Evolutionary conservation across 371 early-diverging fungal genomes (phyloP).

Genomic region (Syncephalastrum contaminatum): DNA sequence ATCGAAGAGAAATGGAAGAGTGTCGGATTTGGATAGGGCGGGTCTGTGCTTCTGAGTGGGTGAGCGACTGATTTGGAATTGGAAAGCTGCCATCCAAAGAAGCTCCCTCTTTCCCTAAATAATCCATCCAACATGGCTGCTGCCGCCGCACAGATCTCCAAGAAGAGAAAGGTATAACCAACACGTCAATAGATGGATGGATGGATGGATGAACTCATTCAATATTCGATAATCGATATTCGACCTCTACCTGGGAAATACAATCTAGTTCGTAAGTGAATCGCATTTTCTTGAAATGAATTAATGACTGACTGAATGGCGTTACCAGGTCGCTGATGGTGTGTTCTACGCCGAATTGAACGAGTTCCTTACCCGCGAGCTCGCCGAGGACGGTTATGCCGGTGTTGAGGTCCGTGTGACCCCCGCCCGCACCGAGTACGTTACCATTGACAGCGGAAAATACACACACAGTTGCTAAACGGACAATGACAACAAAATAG

Average conservation of each 20-base stretch:
- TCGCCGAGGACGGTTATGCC: slow-evolving; percentile 89
- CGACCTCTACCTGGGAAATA: background rate
- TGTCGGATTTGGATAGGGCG: too few species aligned
- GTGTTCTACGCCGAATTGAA: slow-evolving; percentile 99
- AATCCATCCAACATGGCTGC: slow-evolving; percentile 17
- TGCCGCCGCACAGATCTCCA: slow-evolving; percentile 57
- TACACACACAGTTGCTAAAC: background rate
- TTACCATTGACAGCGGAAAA: slow-evolving; percentile 6
- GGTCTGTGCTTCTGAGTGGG: too few species aligned
- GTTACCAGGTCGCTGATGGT: slow-evolving; percentile 86
- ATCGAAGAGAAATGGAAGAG: too few species aligned
- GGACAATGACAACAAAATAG: slow-evolving; percentile 11
- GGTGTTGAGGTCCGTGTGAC: slow-evolving; percentile 99
- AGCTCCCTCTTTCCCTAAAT: slow-evolving; percentile 8
- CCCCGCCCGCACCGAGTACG: slow-evolving; percentile 94
- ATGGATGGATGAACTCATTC: slow-evolving; percentile 14
- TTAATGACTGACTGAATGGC: slow-evolving; percentile 5
- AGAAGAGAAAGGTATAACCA: slow-evolving; percentile 71
- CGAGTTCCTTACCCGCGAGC: slow-evolving; percentile 96
- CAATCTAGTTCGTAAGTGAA: slow-evolving; percentile 52
- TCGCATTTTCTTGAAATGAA: slow-evolving; percentile 1
- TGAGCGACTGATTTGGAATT: too few species aligned
- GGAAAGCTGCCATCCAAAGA: too few species aligned
- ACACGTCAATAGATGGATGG: slow-evolving; percentile 33
- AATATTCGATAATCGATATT: slow-evolving; percentile 4